A percentile compares a stretch with the other conserved stretches of the same genome.
Evolutionary conservation across 495 filamentous ascomycete species (phyloP).

Genomic region (Aspergillus haitiensis): DNA sequence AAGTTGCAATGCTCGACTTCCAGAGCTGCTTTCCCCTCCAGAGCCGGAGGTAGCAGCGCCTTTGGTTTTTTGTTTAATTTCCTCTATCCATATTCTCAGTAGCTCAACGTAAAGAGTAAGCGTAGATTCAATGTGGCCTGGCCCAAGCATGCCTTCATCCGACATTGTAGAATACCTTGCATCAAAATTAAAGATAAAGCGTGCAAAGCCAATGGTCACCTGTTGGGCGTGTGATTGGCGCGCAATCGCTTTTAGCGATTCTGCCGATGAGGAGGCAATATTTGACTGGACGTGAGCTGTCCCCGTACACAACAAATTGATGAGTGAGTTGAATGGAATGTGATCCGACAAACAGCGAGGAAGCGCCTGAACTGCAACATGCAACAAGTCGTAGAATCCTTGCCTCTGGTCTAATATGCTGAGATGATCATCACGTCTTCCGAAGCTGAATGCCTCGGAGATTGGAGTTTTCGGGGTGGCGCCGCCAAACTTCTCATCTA

Average conservation of each 20-base stretch:
- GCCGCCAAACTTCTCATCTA: slow-evolving; percentile 91
- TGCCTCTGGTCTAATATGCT: slow-evolving; percentile 80
- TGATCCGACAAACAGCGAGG: slow-evolving; percentile 88
- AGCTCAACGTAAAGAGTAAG: slow-evolving; percentile 90
- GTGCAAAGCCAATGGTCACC: slow-evolving; percentile 92
- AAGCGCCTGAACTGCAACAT: slow-evolving; percentile 92
- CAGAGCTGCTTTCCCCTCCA: slow-evolving; percentile 54
- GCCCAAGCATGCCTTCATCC: slow-evolving; percentile 93
- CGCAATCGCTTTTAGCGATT: slow-evolving; percentile 93
- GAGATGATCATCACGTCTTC: slow-evolving; percentile 73
- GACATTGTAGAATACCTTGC: slow-evolving; percentile 96
- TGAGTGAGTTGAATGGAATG: slow-evolving; percentile 88
- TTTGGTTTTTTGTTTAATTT: slow-evolving; percentile 83
- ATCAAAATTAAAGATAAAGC: slow-evolving; percentile 98
- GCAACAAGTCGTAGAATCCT: slow-evolving; percentile 91
- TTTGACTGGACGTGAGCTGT: slow-evolving; percentile 93
- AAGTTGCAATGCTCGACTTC: slow-evolving; percentile 66
- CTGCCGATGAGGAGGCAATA: slow-evolving; percentile 87
- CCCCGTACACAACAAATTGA: slow-evolving; percentile 94
- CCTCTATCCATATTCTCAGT: slow-evolving; percentile 93
- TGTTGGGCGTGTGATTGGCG: slow-evolving; percentile 90
- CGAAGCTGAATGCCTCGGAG: slow-evolving; percentile 89
- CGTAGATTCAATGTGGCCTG: slow-evolving; percentile 93
- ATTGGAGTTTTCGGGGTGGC: slow-evolving; percentile 90
- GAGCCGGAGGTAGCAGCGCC: slow-evolving; percentile 62